Base-by-base conservation (phyloP, 2,329 filamentous ascomycete species). In the Penicillium sp. region DNA sequence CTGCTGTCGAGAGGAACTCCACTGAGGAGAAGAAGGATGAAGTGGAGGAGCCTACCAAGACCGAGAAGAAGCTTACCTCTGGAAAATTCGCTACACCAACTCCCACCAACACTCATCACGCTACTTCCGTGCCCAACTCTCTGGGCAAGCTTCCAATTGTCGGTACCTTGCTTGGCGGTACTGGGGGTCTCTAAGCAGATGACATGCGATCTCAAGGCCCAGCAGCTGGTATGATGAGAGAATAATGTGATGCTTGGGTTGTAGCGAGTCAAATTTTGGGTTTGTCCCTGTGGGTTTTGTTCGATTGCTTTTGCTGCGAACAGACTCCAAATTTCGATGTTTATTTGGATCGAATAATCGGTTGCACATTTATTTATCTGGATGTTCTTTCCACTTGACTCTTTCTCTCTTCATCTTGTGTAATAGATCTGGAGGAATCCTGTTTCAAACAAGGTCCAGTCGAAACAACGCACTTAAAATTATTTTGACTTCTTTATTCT, bases 81-180 rank as follows among this genome's bases (percentile, higher is more conserved):
- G 64, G 64, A 19, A 63, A 62, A 31, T 67, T 67, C n/a, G 56
- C 47, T 26, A 66, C 63, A 6, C 60, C 63, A 4, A 62, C 63
- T 35, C 47, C 63, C 33, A 63, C 57, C 3, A 39, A 48, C 26
- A 62, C 59, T 5, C 13, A 37, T 33, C 50, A 65, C 26, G 27
- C 63, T 31, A 55, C 51, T 7, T 59, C 63, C 16, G 11, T 61
- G 53, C 56, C 63, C 14, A 66, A 66, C 19, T 49, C 58, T 7
- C 27, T 70, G 35, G 59, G 61, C 19, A 59, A 57, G 1, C 6
- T 71, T 19, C 69, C 69, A 6, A 4, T 71, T 9, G 9, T 71
- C 11, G 69, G 69, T 49, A 53, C 57, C 5, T 27, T 71, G 9
- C 62, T 65, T 5, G 58, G 58, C 46, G 60, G 56, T 41, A 48